Evolutionary conservation across 163 green algal genomes (phyloP).

Genomic region (Coccomyxa subellipsoidea): DNA sequence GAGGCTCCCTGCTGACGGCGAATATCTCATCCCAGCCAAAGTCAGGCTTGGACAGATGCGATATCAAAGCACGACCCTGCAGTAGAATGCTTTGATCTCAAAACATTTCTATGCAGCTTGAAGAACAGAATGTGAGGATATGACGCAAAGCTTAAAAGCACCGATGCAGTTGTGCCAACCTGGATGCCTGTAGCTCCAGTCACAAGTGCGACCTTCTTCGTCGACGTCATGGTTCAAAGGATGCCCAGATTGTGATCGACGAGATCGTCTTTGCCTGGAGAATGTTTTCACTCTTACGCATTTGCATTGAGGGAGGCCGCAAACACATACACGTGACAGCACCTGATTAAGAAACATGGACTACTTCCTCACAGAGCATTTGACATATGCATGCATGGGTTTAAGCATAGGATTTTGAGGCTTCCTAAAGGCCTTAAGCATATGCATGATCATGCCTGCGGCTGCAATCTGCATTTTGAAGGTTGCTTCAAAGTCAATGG

Average conservation of each 20-base stretch:
- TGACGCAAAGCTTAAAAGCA: not conserved
- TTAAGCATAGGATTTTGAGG: no score
- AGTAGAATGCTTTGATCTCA: not conserved
- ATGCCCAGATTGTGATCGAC: not conserved
- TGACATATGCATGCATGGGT: no score
- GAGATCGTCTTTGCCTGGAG: no score
- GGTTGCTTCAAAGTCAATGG: no score
- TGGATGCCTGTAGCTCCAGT: constrained; percentile 8
- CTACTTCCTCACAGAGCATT: no score
- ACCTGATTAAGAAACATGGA: no score
- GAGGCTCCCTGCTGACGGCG: not conserved
- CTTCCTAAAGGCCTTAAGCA: no score
- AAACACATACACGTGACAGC: no score
- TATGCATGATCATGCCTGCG: no score
- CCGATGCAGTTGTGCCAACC: not conserved
- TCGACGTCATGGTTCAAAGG: not conserved
- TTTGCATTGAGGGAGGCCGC: no score
- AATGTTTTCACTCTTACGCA: no score
- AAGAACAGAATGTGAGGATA: not conserved
- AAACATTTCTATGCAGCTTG: not conserved
- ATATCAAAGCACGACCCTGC: not conserved
- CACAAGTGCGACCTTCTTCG: constrained; percentile 3
- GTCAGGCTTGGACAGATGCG: not conserved
- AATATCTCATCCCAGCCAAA: not conserved
- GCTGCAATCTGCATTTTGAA: no score